These are phyloP conservation scores for Acaromyces ingoldii DNA, from an alignment of 1,284 basidiomycete species.

Conservation along the genomic window DNA sequence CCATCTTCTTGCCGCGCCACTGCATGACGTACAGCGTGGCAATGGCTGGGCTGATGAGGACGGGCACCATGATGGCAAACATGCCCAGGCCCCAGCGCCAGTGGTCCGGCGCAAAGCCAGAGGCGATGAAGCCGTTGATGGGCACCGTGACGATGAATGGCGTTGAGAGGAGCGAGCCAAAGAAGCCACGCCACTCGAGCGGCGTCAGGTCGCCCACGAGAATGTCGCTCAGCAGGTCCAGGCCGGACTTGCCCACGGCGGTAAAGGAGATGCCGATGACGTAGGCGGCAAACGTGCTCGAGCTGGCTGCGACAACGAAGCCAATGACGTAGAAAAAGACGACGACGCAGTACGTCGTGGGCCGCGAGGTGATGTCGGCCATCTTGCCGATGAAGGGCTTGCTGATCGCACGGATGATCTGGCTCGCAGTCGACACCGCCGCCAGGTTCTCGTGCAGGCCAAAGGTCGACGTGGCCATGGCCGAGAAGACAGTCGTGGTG, in stretches of 20 bases:
- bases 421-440: not conserved
- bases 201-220: constrained; percentile 32
- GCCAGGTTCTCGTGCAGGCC: constrained; percentile 21
- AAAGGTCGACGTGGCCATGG: constrained; percentile 7
- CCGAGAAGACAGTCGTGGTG: constrained; percentile 3
- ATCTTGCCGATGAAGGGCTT: constrained; percentile 16
- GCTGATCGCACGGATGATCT: constrained; percentile 7
- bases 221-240: constrained; percentile 34
- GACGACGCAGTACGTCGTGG: constrained; percentile 4
- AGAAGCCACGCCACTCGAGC: constrained; percentile 22
- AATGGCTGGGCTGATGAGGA: constrained; percentile 26
- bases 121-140: constrained; percentile 9
- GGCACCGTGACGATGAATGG: constrained; percentile 15
- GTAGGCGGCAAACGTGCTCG: constrained; percentile 9
- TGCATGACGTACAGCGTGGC: constrained; percentile 6
- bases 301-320: constrained; percentile 1
- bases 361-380: constrained; percentile 10
- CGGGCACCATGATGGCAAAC: constrained; percentile 23
- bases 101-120: not conserved
- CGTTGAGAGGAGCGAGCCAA: constrained; percentile 13
- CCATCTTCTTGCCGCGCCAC: constrained; percentile 4
- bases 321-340: constrained; percentile 7
- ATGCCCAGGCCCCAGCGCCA: constrained; percentile 21
- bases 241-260: constrained; percentile 21
- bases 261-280: constrained; percentile 15